A percentile compares a stretch with the other conserved stretches of the same genome.
These are phyloP conservation scores for Trapa incisa DNA, from an alignment of 345 rosid genomes.

Conservation along the genomic window DNA sequence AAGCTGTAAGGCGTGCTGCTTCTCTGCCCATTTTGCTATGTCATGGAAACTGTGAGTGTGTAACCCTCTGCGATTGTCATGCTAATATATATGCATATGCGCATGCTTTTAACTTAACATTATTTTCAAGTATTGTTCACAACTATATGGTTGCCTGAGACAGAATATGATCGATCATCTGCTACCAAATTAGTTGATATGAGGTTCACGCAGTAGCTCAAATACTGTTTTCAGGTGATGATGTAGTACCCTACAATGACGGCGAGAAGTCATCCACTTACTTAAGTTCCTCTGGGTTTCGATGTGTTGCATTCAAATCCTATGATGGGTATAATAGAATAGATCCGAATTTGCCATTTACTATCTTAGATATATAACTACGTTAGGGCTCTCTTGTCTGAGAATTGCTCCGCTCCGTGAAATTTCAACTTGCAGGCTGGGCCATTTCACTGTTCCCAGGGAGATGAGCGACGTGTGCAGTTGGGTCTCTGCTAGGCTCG, in stretches of 20 bases:
- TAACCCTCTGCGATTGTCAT: not conserved
- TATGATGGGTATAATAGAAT: conserved; percentile 10
- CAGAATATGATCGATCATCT: too few relatives aligned
- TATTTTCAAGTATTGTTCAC: too few relatives aligned
- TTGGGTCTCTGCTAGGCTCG: conserved; percentile 14
- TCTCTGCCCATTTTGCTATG: conserved; percentile 33
- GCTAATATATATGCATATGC: not conserved
- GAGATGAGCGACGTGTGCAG: conserved; percentile 18
- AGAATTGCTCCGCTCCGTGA: not conserved
- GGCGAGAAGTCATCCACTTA: conserved; percentile 13
- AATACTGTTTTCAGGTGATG: conserved; percentile 12
- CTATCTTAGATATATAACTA: not conserved
- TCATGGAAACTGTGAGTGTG: conserved; percentile 27
- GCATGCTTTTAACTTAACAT: too few relatives aligned
- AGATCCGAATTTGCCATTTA: not conserved
- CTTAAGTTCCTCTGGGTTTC: conserved; percentile 16
- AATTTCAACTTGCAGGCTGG: conserved; percentile 12
- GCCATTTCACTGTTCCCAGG: conserved; percentile 15
- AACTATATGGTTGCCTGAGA: too few relatives aligned
- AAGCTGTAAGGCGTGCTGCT: conserved; percentile 36
- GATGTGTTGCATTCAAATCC: conserved; percentile 11
- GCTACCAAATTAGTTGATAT: too few relatives aligned
- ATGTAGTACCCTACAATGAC: conserved; percentile 12
- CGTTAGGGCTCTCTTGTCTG: too few relatives aligned
- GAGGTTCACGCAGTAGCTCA: too few relatives aligned